Evolutionary conservation across 176 grass and related monocot species (phyloP), one percentile per base, ranked within the genome.

Genomic region (Microstegium vimineum): DNA sequence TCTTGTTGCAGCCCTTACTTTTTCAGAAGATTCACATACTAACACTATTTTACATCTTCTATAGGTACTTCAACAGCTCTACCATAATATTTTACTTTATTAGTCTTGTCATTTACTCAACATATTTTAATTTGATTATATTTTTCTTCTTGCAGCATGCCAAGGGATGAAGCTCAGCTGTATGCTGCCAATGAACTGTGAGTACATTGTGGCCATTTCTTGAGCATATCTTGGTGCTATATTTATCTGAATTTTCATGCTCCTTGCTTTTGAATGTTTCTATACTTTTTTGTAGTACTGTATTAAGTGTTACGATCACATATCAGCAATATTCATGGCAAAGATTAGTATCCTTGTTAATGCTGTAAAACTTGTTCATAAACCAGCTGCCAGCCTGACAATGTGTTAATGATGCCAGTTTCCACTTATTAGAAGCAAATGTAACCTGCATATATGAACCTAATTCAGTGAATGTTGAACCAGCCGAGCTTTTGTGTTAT

Each of bases 41-140:
- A 43, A 99, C 83, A 17, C 80, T 99, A 35, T 93, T 99, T 90
- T 99, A 92, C 85, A 93, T 95, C 77, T 99, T 99, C 78, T 99
- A 99, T 89, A 99, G 93, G 96, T 99, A 87, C 75, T 73, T 80
- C 30, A 71, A 22, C 52, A 28, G 37, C 5, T 59, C 9, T 59
- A 25, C 67, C 59, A 60, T 46, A 61, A 52, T 87, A 43, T 28
- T 37, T 10, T 72, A 43, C 32, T 36, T 72, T 69, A 63, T 67
- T 66, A 77, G 20, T 5, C 42, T 81, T 7, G 20, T 78, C 37
- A 64, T 59, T 61, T 63, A 41, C 52, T 63, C 57, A 60, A 38
- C 16, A 26, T 73, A 83, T 60, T 66, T 70, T 87, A 69, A 20
- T 17, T 62, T 67, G 56, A 40, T 76, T 78, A 62, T 46, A 61